phyloP scores from a whole-genome alignment of 495 filamentous ascomycete genomes.

The Echria macrotheca region DNA sequence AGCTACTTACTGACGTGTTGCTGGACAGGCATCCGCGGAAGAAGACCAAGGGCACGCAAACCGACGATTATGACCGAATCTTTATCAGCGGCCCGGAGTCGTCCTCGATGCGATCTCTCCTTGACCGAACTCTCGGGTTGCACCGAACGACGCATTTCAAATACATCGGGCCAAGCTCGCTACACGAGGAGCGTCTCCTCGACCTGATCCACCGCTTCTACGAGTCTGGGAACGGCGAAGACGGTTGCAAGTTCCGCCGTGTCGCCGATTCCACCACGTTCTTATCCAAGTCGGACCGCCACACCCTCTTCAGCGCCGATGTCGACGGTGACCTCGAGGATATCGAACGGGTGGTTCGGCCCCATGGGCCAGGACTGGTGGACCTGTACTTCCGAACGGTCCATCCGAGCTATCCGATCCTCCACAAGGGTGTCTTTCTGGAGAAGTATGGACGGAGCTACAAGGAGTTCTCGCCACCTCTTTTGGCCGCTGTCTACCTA shows the following conservation, averaged over 20 bases:
- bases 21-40: constrained; percentile 12
- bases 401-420: constrained; percentile 72
- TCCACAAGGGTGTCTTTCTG: constrained; percentile 68
- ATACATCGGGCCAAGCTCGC: constrained; percentile 41
- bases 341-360: constrained; percentile 62
- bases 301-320: constrained; percentile 37
- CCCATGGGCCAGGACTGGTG: constrained; percentile 63
- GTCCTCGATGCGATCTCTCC: constrained; percentile 26
- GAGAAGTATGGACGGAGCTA: constrained; percentile 61
- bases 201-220: constrained; percentile 40
- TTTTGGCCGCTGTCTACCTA: constrained; percentile 71
- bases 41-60: constrained; percentile 15
- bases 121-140: constrained; percentile 39
- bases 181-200: constrained; percentile 50
- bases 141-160: constrained; percentile 38
- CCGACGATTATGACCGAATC: constrained; percentile 7
- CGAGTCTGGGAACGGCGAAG: constrained; percentile 28
- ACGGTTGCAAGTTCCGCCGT: constrained; percentile 50
- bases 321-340: constrained; percentile 52
- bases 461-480: constrained; percentile 59
- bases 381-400: constrained; percentile 69
- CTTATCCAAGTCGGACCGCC: constrained; percentile 50
- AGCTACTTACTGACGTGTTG: no score
- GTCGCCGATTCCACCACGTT: constrained; percentile 63
- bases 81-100: neutral